phyloP scores from a whole-genome alignment of 2,329 filamentous ascomycete species.

The Harringtonia aguacate region DNA sequence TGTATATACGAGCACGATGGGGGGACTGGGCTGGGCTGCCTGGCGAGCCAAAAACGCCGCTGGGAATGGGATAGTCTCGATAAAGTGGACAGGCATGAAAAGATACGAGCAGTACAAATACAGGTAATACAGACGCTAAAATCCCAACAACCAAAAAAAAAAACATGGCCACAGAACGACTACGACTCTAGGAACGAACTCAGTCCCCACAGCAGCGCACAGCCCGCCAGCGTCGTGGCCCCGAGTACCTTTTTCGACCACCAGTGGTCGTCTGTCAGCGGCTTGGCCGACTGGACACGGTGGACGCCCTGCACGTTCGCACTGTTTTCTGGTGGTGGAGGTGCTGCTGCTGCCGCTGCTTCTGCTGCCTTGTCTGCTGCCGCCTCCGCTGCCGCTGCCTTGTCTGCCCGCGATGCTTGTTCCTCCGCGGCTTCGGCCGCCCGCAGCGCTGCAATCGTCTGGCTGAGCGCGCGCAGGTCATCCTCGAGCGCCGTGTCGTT shows the following conservation, averaged over 20 bases:
- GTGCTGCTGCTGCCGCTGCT: slow-evolving; percentile 2
- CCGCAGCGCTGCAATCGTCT: slow-evolving; percentile 47
- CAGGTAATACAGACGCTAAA: too few relatives aligned
- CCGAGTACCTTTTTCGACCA: slow-evolving; percentile 55
- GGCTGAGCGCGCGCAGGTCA: slow-evolving; percentile 68
- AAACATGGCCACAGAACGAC: background rate
- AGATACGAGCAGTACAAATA: too few relatives aligned
- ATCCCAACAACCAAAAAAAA: too few relatives aligned
- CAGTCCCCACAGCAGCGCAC: slow-evolving; percentile 46
- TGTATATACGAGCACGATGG: too few relatives aligned
- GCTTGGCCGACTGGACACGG: slow-evolving; percentile 34
- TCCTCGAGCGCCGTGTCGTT: slow-evolving; percentile 47
- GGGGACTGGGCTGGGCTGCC: too few relatives aligned
- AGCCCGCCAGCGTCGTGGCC: slow-evolving; percentile 51
- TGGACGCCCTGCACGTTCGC: slow-evolving; percentile 16
- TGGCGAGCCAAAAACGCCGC: too few relatives aligned
- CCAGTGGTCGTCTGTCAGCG: slow-evolving; percentile 55
- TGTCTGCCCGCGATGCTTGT: too few relatives aligned
- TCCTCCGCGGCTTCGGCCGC: slow-evolving; percentile 32
- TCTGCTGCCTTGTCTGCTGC: background rate
- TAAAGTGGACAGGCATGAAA: too few relatives aligned
- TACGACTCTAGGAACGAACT: slow-evolving; percentile 38
- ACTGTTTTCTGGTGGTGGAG: too few relatives aligned
- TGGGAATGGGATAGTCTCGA: too few relatives aligned
- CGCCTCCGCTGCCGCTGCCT: slow-evolving; percentile 1